phyloP scores from a whole-genome alignment of 768 basidiomycete genomes.

The Boletus barrowsii region DNA sequence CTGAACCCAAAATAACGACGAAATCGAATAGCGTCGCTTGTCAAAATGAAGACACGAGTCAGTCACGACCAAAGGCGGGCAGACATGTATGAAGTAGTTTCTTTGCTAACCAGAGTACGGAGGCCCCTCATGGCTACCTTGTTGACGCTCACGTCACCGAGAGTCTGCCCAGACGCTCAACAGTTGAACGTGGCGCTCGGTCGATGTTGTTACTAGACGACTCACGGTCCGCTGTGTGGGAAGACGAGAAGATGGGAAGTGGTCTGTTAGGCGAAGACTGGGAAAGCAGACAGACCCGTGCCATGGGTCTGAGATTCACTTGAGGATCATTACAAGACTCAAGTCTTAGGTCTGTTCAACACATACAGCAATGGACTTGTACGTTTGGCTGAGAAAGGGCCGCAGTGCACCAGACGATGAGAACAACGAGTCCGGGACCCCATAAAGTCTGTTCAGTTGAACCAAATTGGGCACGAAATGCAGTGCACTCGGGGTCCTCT shows the following conservation, averaged over 20 bases:
- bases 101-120: slow-evolving; percentile 38
- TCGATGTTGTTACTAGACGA: no score
- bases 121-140: slow-evolving; percentile 36
- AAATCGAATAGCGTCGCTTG: slow-evolving; percentile 39
- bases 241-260: no score
- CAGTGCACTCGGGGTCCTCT: slow-evolving; percentile 12
- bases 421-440: background rate
- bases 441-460: slow-evolving; percentile 17
- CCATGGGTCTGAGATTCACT: no score
- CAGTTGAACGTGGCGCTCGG: no score
- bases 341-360: no score
- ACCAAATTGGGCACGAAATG: background rate
- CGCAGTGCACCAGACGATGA: no score
- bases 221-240: no score
- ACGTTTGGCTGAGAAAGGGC: no score
- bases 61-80: slow-evolving; percentile 5
- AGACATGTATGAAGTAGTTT: slow-evolving; percentile 37
- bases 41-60: slow-evolving; percentile 17
- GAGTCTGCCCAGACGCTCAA: background rate
- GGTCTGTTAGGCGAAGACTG: no score
- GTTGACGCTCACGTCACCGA: slow-evolving; percentile 19
- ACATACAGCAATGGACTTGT: no score
- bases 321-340: no score
- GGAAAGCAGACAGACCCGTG: no score
- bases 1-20: slow-evolving; percentile 50